phyloP scores from a whole-genome alignment of 768 basidiomycete species.

The Mycena sanguinolenta region DNA sequence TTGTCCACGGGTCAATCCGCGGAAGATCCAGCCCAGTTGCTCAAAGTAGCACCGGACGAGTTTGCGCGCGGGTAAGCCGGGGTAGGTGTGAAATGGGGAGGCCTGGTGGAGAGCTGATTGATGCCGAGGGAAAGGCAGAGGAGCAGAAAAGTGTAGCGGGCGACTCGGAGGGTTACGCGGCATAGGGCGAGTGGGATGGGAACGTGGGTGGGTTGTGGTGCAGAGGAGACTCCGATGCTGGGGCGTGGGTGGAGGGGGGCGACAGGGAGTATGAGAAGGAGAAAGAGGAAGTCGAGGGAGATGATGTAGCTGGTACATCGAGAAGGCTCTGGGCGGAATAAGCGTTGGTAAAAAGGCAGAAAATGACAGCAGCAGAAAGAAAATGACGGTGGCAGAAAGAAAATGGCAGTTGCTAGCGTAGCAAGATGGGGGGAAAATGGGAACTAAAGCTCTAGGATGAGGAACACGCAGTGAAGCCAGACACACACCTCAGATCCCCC shows the following conservation, averaged over 20 bases:
- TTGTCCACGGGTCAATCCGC: conserved; percentile 60
- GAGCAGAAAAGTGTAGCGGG: conserved; percentile 59
- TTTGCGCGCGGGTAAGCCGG: conserved; percentile 59
- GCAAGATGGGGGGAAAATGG: too few species aligned
- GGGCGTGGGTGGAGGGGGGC: conserved; percentile 36
- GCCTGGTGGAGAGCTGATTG: conserved; percentile 61
- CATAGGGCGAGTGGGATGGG: not conserved
- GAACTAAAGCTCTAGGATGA: not conserved
- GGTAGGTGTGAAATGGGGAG: conserved; percentile 70
- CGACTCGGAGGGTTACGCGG: conserved; percentile 17
- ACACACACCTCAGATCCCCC: conserved; percentile 75
- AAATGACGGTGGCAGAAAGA: too few species aligned
- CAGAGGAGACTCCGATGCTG: conserved; percentile 42
- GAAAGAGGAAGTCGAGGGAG: conserved; percentile 31
- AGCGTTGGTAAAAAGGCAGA: not conserved
- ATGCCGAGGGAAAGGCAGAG: conserved; percentile 74
- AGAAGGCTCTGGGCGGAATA: conserved; percentile 39
- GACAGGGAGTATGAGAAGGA: conserved; percentile 36
- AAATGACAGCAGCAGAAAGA: conserved; percentile 36
- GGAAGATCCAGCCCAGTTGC: conserved; percentile 67
- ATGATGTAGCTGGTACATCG: conserved; percentile 23
- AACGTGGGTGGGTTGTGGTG: conserved; percentile 9
- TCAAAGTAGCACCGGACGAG: conserved; percentile 61
- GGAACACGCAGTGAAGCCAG: conserved; percentile 2
- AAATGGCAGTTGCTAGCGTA: too few species aligned